A percentile compares a stretch with the other conserved stretches of the same genome.
phyloP scores from a whole-genome alignment of 179 eudicot species.

The Pouteria campechiana region DNA sequence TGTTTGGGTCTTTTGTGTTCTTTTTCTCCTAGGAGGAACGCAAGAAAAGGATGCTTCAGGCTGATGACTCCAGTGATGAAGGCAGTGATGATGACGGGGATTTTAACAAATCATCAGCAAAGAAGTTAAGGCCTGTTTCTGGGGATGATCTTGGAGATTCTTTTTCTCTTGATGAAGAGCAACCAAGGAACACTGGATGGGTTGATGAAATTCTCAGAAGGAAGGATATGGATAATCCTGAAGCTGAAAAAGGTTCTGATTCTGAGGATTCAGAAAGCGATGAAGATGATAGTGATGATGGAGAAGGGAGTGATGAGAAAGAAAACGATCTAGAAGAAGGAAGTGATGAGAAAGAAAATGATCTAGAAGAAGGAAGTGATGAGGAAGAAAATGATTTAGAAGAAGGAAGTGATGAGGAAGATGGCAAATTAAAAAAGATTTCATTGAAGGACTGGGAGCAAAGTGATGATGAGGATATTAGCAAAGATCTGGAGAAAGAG shows the following conservation, averaged over 20 bases:
- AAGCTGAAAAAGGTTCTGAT: conserved; percentile 25
- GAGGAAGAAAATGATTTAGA: conserved; percentile 25
- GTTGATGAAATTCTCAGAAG: conserved; percentile 49
- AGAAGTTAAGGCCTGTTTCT: conserved; percentile 50
- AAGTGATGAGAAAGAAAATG: conserved; percentile 35
- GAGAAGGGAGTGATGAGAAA: conserved; percentile 27
- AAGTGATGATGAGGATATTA: conserved; percentile 76
- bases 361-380: conserved; percentile 30
- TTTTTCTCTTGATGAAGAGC: conserved; percentile 49
- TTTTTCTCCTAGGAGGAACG: conserved; percentile 57
- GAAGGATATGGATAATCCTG: conserved; percentile 22
- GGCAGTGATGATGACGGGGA: conserved; percentile 36
- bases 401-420: conserved; percentile 20
- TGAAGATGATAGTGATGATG: conserved; percentile 41
- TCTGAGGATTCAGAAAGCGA: conserved; percentile 38
- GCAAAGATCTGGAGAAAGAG: conserved; percentile 23
- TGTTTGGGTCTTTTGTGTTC: not conserved
- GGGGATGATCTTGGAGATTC: conserved; percentile 99
- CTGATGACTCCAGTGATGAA: conserved; percentile 63
- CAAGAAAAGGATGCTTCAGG: conserved; percentile 74
- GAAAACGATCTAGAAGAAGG: conserved; percentile 27
- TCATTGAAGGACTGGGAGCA: conserved; percentile 89
- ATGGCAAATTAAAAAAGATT: conserved; percentile 14
- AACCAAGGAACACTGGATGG: conserved; percentile 44
- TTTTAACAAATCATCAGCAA: conserved; percentile 20